These are phyloP conservation scores for Euphorbia pulcherrima DNA, from an alignment of 345 rosid genomes.

Conservation along the genomic window DNA sequence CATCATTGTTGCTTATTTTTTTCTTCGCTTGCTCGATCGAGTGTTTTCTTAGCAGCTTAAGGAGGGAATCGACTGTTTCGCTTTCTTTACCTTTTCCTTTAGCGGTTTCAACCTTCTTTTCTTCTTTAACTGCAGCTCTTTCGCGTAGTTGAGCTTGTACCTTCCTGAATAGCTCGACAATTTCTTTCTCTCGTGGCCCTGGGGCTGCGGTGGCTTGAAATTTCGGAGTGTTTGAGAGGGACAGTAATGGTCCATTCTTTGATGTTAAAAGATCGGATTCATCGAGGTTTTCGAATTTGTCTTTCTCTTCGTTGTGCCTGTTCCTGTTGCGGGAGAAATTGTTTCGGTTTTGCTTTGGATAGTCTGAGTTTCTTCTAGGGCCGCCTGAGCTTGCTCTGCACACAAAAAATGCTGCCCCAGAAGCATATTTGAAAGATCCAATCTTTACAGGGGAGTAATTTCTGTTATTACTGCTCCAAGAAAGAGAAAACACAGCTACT, in stretches of 20 bases:
- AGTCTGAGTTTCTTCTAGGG: conserved; percentile 66
- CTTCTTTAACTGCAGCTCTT: conserved; percentile 67
- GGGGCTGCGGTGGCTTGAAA: conserved; percentile 75
- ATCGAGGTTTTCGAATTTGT: conserved; percentile 44
- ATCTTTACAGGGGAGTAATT: conserved; percentile 29
- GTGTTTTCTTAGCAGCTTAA: conserved; percentile 75
- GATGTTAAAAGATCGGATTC: conserved; percentile 55
- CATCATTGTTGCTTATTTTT: conserved; percentile 30
- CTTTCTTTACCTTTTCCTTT: conserved; percentile 57
- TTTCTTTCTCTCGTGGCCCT: conserved; percentile 77
- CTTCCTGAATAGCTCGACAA: conserved; percentile 80
- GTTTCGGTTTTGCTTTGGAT: conserved; percentile 56
- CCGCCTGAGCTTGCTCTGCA: conserved; percentile 61
- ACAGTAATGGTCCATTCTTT: conserved; percentile 56
- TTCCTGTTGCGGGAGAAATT: conserved; percentile 56
- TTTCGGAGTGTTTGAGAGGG: conserved; percentile 55
- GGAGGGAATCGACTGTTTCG: conserved; percentile 76
- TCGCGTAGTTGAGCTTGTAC: conserved; percentile 85
- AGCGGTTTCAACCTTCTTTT: conserved; percentile 47
- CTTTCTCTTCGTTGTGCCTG: conserved; percentile 55
- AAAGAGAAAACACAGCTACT: conserved; percentile 31
- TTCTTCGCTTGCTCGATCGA: conserved; percentile 61
- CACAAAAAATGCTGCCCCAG: conserved; percentile 36
- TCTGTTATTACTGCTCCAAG: conserved; percentile 30
- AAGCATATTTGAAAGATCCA: conserved; percentile 33